Base-by-base conservation (phyloP, 2,329 filamentous ascomycete genomes). In the Chrysoporthe deuterocubensis region DNA sequence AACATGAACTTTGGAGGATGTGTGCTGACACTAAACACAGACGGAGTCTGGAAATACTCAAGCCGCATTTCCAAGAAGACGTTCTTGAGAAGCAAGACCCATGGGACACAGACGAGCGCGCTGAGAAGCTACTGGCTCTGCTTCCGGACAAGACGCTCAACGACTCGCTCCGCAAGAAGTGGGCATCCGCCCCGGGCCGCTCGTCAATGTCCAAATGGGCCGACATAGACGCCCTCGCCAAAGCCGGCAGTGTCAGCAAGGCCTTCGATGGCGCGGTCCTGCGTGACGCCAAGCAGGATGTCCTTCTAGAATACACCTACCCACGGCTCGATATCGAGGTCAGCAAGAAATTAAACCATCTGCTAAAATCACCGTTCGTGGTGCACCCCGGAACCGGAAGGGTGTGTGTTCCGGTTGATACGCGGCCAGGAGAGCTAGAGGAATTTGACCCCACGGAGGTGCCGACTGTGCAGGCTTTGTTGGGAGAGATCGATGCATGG, bases 221-320 rank as follows among this genome's bases (percentile, higher is more conserved):
- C 37, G 96, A 98, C 77, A 98, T 99, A 74, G 93, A 98, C 77
- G 83, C 89, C 1, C 78, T 97, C 14, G 96, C 95, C 59, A 92
- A 93, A 78, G 88, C 89, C 0, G 91, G 92, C 44, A 56, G 66
- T n/a, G 88, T 88, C 40, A 89, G 89, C 76, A 91, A 89, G 75
- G 84, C 85, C 11, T 85, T 97, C n/a, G 90, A 96, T 72, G 79
- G 89, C 0, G 88, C 86, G 71, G 88, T 90, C 2, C 85, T 99
- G 14, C 86, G 91, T 9, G 93, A 97, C 74, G 93, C 94, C 32
- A 98, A 97, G 81, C 94, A 97, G 78, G 96, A 98, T 76, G 92
- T 99, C 70, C 90, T 98, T 3, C 87, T 99, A 42, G 96, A 99
- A 80, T 98, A 99, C 81, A 97, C 96, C 7, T 99, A 99, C 79